phyloP scores from a whole-genome alignment of 2,329 filamentous ascomycete species.

The Sclerotinia spermophila region DNA sequence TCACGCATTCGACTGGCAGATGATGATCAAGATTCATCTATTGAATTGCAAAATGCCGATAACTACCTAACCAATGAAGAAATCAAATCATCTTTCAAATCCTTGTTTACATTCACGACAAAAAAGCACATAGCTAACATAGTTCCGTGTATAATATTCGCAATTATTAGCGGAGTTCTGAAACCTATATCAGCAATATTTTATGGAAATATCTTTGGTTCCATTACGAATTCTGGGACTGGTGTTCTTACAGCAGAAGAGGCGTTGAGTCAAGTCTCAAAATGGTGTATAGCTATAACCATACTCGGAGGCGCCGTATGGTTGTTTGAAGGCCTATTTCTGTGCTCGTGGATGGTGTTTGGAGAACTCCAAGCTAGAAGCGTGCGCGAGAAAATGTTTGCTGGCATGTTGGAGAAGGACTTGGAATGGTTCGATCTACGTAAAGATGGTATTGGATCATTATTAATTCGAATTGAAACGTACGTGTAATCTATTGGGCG shows the following conservation, averaged over 20 bases:
- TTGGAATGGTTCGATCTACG: constrained; percentile 79
- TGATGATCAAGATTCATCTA: constrained; percentile 2
- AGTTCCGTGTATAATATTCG: constrained; percentile 50
- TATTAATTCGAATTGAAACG: constrained; percentile 71
- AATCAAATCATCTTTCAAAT: constrained; percentile 30
- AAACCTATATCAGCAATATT: constrained; percentile 65
- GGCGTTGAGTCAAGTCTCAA: constrained; percentile 54
- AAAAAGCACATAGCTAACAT: constrained; percentile 55
- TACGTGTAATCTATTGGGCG: constrained; percentile 42
- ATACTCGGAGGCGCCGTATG: constrained; percentile 63
- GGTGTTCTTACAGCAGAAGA: constrained; percentile 47
- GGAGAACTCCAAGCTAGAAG: constrained; percentile 74
- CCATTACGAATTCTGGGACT: constrained; percentile 63
- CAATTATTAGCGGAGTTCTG: constrained; percentile 57
- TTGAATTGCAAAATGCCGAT: constrained; percentile 9
- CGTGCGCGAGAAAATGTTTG: constrained; percentile 63
- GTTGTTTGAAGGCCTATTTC: constrained; percentile 63
- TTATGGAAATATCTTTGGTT: constrained; percentile 70
- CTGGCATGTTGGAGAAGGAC: constrained; percentile 65
- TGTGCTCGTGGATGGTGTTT: constrained; percentile 69
- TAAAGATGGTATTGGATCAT: constrained; percentile 65
- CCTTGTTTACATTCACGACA: constrained; percentile 70
- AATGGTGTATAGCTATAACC: constrained; percentile 60
- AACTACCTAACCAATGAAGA: constrained; percentile 1
- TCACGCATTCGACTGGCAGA: not conserved